Evolutionary conservation across 2,329 filamentous ascomycete species (phyloP), one percentile per base, ranked within the genome.

Genomic region (Ciborinia camelliae): DNA sequence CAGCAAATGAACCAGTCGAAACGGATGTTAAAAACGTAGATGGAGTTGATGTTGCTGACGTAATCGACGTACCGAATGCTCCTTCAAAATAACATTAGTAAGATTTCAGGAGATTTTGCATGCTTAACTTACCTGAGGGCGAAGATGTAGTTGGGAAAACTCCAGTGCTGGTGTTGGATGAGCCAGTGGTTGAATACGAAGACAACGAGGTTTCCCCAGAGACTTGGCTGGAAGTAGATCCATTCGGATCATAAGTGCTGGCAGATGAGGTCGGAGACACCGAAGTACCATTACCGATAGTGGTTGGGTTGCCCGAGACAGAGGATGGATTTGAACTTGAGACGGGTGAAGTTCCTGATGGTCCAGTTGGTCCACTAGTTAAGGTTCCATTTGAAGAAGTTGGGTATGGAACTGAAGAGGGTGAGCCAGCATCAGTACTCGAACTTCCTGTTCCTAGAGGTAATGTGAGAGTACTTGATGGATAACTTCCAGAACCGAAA

Each of bases 11-110:
- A 18, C 52, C 48, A 18, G 65, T 62, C 23, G 62, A 64, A n/a
- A 64, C 45, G 10, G 62, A 64, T 30, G 68, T 69, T 45, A 61
- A 45, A 39, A 69, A 63, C 2, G 68, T 69, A 26, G 66, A 68
- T 48, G 63, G 63, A 35, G 52, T 37, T 23, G 54, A 63, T 20
- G 60, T 62, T 28, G 41, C 47, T 7, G 64, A 50, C 18, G 53
- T 64, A 26, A 59, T 52, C 23, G 65, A 64, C 12, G 62, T 64
- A 23, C 62, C 55, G 23, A 41, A 64, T 10, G n/a, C 62, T 37
- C 54, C 65, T 64, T 32, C 45, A 41, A 43, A 45, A 39, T 28
- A 47, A 26, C 30, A 8, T 66, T 37, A 65, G 63, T 39, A 18
- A 35, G 10, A 9, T n/a, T 53, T 41, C 41, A 35, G 20, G 4